These are phyloP conservation scores for Botrytis tulipae DNA, from an alignment of 2,329 filamentous ascomycete species.

Conservation along the genomic window DNA sequence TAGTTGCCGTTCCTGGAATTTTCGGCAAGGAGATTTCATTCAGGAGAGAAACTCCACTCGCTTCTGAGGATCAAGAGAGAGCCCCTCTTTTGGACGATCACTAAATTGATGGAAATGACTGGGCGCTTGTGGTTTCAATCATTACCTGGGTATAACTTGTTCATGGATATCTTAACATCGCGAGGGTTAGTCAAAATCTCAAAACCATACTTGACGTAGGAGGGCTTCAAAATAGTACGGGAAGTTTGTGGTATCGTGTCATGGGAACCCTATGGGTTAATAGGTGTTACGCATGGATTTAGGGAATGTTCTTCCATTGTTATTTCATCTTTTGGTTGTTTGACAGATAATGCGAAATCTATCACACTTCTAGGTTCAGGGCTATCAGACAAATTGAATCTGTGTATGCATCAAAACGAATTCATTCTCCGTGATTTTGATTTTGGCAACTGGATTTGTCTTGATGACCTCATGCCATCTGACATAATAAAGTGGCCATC, in stretches of 20 bases:
- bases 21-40: constrained; percentile 57
- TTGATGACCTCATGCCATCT: background rate
- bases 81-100: constrained; percentile 58
- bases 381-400: constrained; percentile 5
- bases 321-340: background rate
- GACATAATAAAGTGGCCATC: background rate
- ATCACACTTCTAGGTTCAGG: background rate
- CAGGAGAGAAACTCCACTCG: constrained; percentile 45
- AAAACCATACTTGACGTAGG: background rate
- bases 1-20: constrained; percentile 62
- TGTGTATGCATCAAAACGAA: background rate
- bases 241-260: background rate
- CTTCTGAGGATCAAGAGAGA: constrained; percentile 51
- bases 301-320: background rate
- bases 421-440: background rate
- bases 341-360: constrained; percentile 4
- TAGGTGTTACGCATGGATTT: background rate
- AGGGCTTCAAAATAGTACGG: background rate
- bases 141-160: background rate
- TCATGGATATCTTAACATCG: background rate
- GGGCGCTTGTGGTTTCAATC: background rate
- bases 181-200: background rate
- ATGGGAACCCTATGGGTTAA: background rate
- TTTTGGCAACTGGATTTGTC: background rate
- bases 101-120: constrained; percentile 22